Evolutionary conservation across 257 asterid genomes (phyloP).

Genomic region (Nicotiana tomentosiformis): DNA sequence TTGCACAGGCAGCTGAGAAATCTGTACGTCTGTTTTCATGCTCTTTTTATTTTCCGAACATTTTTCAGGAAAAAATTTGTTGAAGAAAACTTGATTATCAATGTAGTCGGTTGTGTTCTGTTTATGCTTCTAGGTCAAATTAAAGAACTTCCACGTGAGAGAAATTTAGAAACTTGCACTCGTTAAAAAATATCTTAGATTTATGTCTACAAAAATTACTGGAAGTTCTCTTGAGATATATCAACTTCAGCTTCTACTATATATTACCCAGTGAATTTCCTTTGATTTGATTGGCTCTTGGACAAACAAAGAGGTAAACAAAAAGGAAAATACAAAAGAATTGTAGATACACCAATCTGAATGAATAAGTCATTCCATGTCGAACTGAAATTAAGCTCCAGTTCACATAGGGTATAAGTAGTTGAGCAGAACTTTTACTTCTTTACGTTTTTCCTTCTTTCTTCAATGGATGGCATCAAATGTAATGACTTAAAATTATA

Average conservation of each 20-base stretch:
- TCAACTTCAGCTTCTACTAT: neutral
- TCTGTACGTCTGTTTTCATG: neutral
- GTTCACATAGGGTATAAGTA: neutral
- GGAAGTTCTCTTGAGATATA: neutral
- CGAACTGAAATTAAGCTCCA: neutral
- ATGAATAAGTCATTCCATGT: neutral
- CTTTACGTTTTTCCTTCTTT: neutral
- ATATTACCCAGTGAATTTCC: neutral
- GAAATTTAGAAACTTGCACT: neutral
- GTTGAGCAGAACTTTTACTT: slow-evolving; percentile 2
- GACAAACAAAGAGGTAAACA: neutral
- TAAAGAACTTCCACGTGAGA: neutral
- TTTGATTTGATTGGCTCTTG: neutral
- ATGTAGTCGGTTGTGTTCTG: neutral
- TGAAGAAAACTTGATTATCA: neutral
- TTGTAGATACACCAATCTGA: neutral
- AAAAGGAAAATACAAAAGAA: neutral
- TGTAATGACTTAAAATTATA: neutral
- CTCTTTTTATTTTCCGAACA: neutral
- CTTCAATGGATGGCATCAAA: slow-evolving; percentile 4
- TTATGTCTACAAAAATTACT: neutral
- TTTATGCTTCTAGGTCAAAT: neutral
- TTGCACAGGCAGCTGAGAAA: neutral
- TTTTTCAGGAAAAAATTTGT: neutral
- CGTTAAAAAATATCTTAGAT: neutral